Percentiles rank a stretch among this genome's conserved stretches.
phyloP scores from a whole-genome alignment of 352 stramenopile species.

The Globisporangium okanoganense region DNA sequence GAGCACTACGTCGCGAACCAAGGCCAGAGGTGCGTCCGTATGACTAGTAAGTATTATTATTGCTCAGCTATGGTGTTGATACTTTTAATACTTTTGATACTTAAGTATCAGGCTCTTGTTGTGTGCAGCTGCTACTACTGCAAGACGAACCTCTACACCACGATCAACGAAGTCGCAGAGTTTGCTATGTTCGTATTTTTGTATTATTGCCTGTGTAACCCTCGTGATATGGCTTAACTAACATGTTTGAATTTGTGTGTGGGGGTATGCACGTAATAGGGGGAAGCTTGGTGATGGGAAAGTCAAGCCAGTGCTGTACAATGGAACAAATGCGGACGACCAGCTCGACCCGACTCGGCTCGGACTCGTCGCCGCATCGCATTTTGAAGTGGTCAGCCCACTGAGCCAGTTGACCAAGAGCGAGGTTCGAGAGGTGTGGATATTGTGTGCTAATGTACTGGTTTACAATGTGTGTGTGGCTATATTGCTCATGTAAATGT shows the following conservation, averaged over 20 bases:
- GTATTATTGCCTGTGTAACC: neutral
- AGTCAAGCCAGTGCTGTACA: constrained; percentile 84
- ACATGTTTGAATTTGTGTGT: neutral
- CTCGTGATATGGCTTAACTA: neutral
- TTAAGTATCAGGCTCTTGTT: neutral
- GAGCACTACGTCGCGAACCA: constrained; percentile 92
- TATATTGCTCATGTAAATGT: neutral
- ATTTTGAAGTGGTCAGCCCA: constrained; percentile 93
- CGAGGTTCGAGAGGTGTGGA: constrained; percentile 68
- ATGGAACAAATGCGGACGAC: constrained; percentile 97
- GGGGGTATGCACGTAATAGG: constrained; percentile 6
- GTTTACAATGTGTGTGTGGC: neutral
- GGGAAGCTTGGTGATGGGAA: constrained; percentile 15
- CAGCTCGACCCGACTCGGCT: constrained; percentile 87
- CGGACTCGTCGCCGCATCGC: constrained; percentile 86
- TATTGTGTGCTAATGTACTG: too few relatives aligned
- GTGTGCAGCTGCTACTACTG: constrained; percentile 92
- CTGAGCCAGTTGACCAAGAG: constrained; percentile 88
- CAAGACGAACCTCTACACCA: constrained; percentile 97
- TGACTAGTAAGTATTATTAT: too few relatives aligned
- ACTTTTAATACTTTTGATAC: neutral
- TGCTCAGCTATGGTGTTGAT: too few relatives aligned
- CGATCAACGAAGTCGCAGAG: constrained; percentile 83
- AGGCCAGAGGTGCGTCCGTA: constrained; percentile 60
- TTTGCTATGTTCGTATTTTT: constrained; percentile 43